Conservation (phyloP, 225 moss, liverwort and hornwort genomes). For the Bryum argenteum region DNA sequence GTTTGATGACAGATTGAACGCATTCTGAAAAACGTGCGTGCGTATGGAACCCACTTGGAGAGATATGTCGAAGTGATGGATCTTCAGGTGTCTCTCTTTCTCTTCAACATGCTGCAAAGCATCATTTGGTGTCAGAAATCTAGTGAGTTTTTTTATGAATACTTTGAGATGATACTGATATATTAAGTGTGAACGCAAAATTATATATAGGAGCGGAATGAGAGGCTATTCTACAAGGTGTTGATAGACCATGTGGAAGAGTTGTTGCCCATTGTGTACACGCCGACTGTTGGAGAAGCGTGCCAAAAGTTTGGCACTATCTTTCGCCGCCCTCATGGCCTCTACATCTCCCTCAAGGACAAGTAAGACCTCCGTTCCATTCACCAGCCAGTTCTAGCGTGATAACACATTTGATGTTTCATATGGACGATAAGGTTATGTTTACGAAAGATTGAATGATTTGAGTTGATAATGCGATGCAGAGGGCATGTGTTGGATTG, state of each 20-base stretch:
- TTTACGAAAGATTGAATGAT: neutral
- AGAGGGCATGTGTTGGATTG: constrained; percentile 79
- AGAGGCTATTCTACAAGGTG: constrained; percentile 78
- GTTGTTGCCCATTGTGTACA: constrained; percentile 79
- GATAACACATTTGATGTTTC: too few species aligned
- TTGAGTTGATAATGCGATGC: constrained; percentile 19
- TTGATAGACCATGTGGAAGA: constrained; percentile 77
- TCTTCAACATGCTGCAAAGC: neutral
- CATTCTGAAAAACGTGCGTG: constrained; percentile 67
- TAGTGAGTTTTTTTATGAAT: neutral
- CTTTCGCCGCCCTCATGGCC: constrained; percentile 79
- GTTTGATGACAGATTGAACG: constrained; percentile 57
- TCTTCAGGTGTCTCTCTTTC: constrained; percentile 54
- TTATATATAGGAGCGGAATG: constrained; percentile 64
- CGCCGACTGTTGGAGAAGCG: constrained; percentile 76
- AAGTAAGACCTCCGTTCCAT: constrained; percentile 30
- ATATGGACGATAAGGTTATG: too few species aligned
- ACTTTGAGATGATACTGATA: neutral
- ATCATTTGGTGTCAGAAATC: too few species aligned
- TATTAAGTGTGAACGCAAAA: neutral
- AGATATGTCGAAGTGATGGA: constrained; percentile 81
- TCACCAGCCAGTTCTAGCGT: neutral
- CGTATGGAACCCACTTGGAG: constrained; percentile 60
- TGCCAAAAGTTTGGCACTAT: constrained; percentile 82
- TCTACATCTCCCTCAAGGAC: constrained; percentile 75